Evolutionary conservation across 2,329 filamentous ascomycete species (phyloP), one percentile per base, ranked within the genome.

Genomic region (Aspergillus aculeatinus): DNA sequence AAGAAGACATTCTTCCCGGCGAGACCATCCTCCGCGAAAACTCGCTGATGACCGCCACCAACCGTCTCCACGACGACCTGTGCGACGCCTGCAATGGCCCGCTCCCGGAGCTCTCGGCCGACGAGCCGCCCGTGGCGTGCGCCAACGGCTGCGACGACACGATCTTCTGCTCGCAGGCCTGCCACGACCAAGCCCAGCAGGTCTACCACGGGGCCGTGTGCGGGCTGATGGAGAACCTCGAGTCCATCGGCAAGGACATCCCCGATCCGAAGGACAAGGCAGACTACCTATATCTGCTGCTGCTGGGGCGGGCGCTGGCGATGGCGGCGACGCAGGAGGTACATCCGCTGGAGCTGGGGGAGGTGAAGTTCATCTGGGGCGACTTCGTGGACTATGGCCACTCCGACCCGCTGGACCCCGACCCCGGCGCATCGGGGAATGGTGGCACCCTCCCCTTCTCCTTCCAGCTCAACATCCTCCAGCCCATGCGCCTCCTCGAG

Each of bases 81-180:
- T 98, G 94, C 75, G 94, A 98, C 75, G 92, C 92, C 14, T 98
- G 94, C 74, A 92, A 92, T 68, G 82, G 84, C 7, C 85, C 86
- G 25, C 82, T 96, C 5, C 90, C 90, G 0, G 82, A 83, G 0
- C 77, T 90, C 39, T 76, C 70, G 0, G 68, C 73, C 10, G 60
- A 64, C 4, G 67, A 68, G 1, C 72, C 72, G 1, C 72, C 79
- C 5, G 76, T 82, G 6, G 72, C 77, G 2, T 87, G 85, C 66
- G 76, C 39, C 14, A 44, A 80, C 42, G 79, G 82, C 33, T 87
- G 85, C 71, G 79, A 82, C 60, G 83, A 85, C 58, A 81, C 79
- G 16, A 81, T 87, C 63, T 89, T 87, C 74, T 89, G 86, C 74
- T 84, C 82, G 60, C 73, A 79, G 64, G 71, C 76, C 29, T 89